Conservation (phyloP, 2,329 filamentous ascomycete genomes). For the Rugonectria rugulosa region DNA sequence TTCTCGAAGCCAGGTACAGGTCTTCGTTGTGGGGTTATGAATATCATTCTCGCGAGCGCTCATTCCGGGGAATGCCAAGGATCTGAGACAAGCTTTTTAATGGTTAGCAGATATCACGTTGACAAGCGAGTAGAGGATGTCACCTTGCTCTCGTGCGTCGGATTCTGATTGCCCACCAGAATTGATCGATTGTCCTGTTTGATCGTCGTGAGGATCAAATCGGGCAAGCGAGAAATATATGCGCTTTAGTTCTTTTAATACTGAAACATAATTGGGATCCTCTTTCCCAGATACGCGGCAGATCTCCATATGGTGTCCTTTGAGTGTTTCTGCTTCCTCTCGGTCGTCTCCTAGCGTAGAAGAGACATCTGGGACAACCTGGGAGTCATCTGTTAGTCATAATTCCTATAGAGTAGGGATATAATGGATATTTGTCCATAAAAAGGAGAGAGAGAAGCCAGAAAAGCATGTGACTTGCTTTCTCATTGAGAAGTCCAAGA, state of each 20-base stretch:
- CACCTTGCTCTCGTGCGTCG: background rate
- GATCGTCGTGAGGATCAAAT: too few species aligned
- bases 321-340: conserved; percentile 17
- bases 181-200: too few species aligned
- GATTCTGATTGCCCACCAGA: background rate
- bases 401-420: too few species aligned
- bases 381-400: too few species aligned
- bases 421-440: too few species aligned
- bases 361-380: conserved; percentile 21
- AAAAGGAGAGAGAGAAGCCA: too few species aligned
- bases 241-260: background rate
- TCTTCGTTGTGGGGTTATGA: background rate
- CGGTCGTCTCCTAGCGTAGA: conserved; percentile 6
- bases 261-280: conserved; percentile 16
- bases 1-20: background rate
- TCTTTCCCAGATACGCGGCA: background rate
- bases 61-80: conserved; percentile 7
- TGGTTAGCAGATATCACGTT: background rate
- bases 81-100: background rate
- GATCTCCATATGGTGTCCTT: conserved; percentile 20
- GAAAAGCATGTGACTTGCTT: too few species aligned
- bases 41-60: background rate
- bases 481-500: conserved; percentile 5
- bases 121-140: background rate
- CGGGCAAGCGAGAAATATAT: background rate